Evolutionary conservation across 192 early-diverging fungal genomes (phyloP).

Genomic region (Funneliformis mosseae): DNA sequence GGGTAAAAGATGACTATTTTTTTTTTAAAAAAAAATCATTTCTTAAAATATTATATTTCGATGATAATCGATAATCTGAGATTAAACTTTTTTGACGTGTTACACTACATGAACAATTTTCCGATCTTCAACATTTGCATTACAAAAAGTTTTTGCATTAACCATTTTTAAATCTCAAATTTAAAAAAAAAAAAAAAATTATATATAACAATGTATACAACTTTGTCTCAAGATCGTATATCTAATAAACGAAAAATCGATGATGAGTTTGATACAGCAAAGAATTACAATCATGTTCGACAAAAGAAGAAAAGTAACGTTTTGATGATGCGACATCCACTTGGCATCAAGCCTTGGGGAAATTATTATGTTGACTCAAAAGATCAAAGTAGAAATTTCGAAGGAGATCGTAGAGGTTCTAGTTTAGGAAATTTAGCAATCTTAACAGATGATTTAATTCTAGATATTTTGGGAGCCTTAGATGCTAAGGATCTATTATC

Average conservation of each 20-base stretch:
- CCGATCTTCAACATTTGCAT: not conserved
- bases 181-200: not conserved
- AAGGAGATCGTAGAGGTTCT: slow-evolving; percentile 37
- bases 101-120: not conserved
- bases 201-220: not conserved
- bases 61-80: not conserved
- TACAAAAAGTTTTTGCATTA: too few species aligned
- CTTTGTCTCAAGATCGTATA: not conserved
- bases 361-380: not conserved
- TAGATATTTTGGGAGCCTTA: slow-evolving; percentile 50
- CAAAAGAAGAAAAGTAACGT: not conserved
- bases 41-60: not conserved
- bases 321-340: not conserved
- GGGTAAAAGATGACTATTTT: not conserved
- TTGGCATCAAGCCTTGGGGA: not conserved
- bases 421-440: slow-evolving; percentile 52
- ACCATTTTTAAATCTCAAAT: too few species aligned
- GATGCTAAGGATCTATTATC: slow-evolving; percentile 40
- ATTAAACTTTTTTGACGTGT: not conserved
- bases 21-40: not conserved
- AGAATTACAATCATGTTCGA: not conserved
- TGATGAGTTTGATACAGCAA: not conserved
- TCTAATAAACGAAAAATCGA: not conserved
- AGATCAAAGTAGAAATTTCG: not conserved
- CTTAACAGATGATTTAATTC: slow-evolving; percentile 56